phyloP scores from a whole-genome alignment of 75 land plant genomes.

The Azolla pinnata region DNA sequence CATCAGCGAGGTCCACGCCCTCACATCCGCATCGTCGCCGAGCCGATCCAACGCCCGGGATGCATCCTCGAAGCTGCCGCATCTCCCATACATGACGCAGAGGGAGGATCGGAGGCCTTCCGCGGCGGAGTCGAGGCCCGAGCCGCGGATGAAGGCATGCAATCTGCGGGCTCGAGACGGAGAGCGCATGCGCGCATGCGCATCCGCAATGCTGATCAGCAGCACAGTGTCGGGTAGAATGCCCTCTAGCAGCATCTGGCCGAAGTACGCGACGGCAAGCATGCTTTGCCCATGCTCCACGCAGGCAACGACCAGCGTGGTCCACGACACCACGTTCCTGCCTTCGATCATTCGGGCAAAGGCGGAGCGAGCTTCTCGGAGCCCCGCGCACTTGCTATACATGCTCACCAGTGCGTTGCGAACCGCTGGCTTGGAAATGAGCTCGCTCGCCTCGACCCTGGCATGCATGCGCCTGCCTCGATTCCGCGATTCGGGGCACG shows the following conservation, averaged over 20 bases:
- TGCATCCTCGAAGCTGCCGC: not conserved
- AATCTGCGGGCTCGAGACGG: slow-evolving; percentile 36
- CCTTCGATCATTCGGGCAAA: slow-evolving; percentile 28
- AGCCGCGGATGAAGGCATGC: slow-evolving; percentile 19
- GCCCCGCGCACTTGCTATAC: slow-evolving; percentile 22
- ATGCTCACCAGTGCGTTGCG: slow-evolving; percentile 26
- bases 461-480: slow-evolving; percentile 33
- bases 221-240: slow-evolving; percentile 32
- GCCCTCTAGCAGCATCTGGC: slow-evolving; percentile 12
- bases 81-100: not conserved
- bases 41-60: not conserved
- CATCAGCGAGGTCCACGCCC: not conserved
- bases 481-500: not conserved
- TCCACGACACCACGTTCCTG: slow-evolving; percentile 24
- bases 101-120: not conserved
- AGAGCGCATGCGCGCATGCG: slow-evolving; percentile 39
- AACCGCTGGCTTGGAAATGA: slow-evolving; percentile 30
- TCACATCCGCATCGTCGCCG: not conserved
- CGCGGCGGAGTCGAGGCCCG: not conserved
- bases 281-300: slow-evolving; percentile 9
- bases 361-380: slow-evolving; percentile 12
- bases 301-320: slow-evolving; percentile 13
- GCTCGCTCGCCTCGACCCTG: slow-evolving; percentile 33
- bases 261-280: slow-evolving; percentile 11
- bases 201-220: slow-evolving; percentile 14